These are phyloP conservation scores for Ascochyta clinopodiicola DNA, from an alignment of 2,329 filamentous ascomycete species.

Conservation along the genomic window DNA sequence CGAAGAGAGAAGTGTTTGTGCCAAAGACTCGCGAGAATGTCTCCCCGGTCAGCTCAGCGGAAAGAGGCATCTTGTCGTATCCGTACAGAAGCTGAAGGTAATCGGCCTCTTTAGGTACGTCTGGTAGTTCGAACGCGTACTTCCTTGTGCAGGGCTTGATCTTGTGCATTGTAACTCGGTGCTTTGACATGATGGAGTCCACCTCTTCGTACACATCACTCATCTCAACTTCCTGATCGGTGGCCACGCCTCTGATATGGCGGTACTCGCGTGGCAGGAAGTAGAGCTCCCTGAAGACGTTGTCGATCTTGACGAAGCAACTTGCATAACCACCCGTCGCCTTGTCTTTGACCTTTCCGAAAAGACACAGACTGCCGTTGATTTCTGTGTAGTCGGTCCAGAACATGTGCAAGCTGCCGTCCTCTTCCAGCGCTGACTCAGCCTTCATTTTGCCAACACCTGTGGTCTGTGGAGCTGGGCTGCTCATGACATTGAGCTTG, in stretches of 20 bases:
- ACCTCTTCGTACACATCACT: constrained; percentile 90
- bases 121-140: constrained; percentile 92
- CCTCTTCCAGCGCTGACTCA: constrained; percentile 87
- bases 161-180: constrained; percentile 88
- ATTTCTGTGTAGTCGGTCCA: constrained; percentile 97
- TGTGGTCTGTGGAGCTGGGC: constrained; percentile 68
- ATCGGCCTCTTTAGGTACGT: constrained; percentile 84
- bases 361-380: constrained; percentile 88
- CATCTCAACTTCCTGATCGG: constrained; percentile 81
- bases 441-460: constrained; percentile 81
- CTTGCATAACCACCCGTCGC: constrained; percentile 80
- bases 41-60: constrained; percentile 75
- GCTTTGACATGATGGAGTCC: constrained; percentile 83
- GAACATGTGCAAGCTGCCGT: constrained; percentile 92
- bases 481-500: constrained; percentile 84
- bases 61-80: constrained; percentile 79
- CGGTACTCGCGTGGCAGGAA: constrained; percentile 81
- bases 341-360: constrained; percentile 95
- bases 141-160: constrained; percentile 89
- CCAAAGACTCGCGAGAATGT: constrained; percentile 96
- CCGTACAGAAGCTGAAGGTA: constrained; percentile 97
- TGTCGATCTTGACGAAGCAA: constrained; percentile 95
- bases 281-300: constrained; percentile 88
- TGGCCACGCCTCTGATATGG: constrained; percentile 67
- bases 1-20: constrained; percentile 89